Base-by-base conservation (phyloP, 352 stramenopile genomes). In the Detonula confervacea region DNA sequence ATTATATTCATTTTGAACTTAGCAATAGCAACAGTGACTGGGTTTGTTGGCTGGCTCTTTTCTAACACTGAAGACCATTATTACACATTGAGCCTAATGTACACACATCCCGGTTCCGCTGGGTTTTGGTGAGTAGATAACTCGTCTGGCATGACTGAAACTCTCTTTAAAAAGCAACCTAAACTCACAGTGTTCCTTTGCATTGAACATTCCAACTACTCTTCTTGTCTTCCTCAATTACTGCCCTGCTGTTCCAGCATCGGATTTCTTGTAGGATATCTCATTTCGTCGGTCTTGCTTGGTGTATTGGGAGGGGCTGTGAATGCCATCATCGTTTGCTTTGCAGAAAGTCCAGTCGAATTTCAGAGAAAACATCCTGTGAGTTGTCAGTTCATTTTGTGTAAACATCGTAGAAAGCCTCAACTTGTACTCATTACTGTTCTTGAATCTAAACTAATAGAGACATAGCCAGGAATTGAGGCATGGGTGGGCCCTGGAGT, bases 281-380 rank as follows among this genome's bases (percentile, higher is more conserved):
- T 80, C 18, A 73, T 88, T 49, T 65, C 71, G 6, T 59, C 95
- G 52, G 96, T 97, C 6, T 89, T 96, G 22, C 84, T 98, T 30
- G 90, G 91, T 46, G 95, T 98, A 39, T 94, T 98, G n/a, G 92
- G 96, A 80, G 96, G 92, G 56, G 97, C 95, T 2, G 94, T 98
- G 18, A 95, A 96, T 46, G 98, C 96, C 3, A 95, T 98, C 46
- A 98, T 98, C 69, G 96, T 98, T 16, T 98, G 95, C 88, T 98
- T 98, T 81, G 96, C 96, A 1, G 59, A 67, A 7, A n/a, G 18
- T 27, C 59, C 59, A 30, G 9, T 18, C 8, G 6, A 7, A 24
- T 47, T 67, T 1, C 2, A 27, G 37, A 18, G 52, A 14, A 56
- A 24, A 20, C 59, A 67, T 33, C 59, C 59, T n/a, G n/a, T n/a